A percentile compares a stretch with the other conserved stretches of the same genome.
phyloP scores from a whole-genome alignment of 306 rosid species.

The Rosa lucieae region DNA sequence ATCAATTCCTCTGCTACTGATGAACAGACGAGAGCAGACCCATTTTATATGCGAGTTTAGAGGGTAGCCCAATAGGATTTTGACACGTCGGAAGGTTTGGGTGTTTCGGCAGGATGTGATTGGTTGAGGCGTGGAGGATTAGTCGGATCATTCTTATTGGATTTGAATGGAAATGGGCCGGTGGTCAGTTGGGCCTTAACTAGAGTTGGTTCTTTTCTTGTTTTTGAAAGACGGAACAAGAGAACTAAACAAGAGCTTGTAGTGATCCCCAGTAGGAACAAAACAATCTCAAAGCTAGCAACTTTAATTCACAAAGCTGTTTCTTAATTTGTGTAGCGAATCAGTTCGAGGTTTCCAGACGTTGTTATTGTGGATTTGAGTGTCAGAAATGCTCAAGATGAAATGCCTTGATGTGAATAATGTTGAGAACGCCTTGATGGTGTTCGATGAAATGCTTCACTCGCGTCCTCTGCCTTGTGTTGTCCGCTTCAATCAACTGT shows the following conservation, averaged over 20 bases:
- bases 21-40: too few relatives aligned
- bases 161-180: not conserved
- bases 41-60: too few relatives aligned
- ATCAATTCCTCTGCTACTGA: not conserved
- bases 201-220: too few relatives aligned
- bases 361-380: not conserved
- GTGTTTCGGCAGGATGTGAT: not conserved
- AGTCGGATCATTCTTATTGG: not conserved
- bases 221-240: too few relatives aligned
- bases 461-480: constrained; percentile 22
- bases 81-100: not conserved
- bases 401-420: too few relatives aligned
- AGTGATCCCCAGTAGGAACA: too few relatives aligned
- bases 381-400: too few relatives aligned
- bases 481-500: constrained; percentile 23
- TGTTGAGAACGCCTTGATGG: constrained; percentile 21
- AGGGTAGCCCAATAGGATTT: not conserved
- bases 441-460: constrained; percentile 31
- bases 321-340: too few relatives aligned
- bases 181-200: not conserved
- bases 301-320: too few relatives aligned
- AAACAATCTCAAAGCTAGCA: too few relatives aligned
- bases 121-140: not conserved
- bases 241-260: too few relatives aligned
- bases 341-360: too few relatives aligned